Conservation (phyloP, 805 yeast genomes). For the Kuraishia molischiana region DNA sequence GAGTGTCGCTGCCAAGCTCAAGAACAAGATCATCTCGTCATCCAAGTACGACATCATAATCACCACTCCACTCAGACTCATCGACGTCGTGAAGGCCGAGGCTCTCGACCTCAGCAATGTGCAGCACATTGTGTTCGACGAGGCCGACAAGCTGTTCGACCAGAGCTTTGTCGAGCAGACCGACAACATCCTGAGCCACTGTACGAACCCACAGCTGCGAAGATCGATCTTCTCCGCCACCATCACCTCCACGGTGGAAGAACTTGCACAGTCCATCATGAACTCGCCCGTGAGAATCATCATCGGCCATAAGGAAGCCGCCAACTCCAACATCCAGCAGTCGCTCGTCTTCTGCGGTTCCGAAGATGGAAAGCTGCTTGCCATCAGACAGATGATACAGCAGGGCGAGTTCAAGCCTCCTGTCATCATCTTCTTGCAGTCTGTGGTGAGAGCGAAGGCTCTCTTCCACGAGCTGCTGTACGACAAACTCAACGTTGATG, state of each 20-base stretch:
- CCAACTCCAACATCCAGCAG: conserved; percentile 76
- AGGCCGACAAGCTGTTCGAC: conserved; percentile 91
- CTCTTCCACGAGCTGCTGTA: conserved; percentile 86
- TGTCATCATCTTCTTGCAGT: conserved; percentile 82
- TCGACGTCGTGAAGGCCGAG: conserved; percentile 62
- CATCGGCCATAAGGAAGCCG: conserved; percentile 91
- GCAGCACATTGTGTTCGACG: conserved; percentile 81
- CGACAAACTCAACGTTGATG: conserved; percentile 89
- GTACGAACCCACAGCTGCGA: conserved; percentile 40
- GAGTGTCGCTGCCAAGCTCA: conserved; percentile 58
- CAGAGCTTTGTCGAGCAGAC: conserved; percentile 83
- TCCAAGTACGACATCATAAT: conserved; percentile 72
- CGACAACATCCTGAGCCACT: conserved; percentile 64
- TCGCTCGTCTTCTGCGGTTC: conserved; percentile 78
- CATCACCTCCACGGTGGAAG: conserved; percentile 87
- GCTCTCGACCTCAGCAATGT: conserved; percentile 53
- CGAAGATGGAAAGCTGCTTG: conserved; percentile 92
- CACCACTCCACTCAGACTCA: conserved; percentile 81
- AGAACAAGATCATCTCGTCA: conserved; percentile 46
- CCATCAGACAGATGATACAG: conserved; percentile 79
- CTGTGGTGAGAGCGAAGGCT: conserved; percentile 90
- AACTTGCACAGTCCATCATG: conserved; percentile 80
- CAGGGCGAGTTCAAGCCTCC: conserved; percentile 89
- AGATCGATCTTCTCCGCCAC: conserved; percentile 93
- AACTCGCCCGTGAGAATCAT: conserved; percentile 75